phyloP scores from a whole-genome alignment of 106 monocot genomes.

The Acorus gramineus region DNA sequence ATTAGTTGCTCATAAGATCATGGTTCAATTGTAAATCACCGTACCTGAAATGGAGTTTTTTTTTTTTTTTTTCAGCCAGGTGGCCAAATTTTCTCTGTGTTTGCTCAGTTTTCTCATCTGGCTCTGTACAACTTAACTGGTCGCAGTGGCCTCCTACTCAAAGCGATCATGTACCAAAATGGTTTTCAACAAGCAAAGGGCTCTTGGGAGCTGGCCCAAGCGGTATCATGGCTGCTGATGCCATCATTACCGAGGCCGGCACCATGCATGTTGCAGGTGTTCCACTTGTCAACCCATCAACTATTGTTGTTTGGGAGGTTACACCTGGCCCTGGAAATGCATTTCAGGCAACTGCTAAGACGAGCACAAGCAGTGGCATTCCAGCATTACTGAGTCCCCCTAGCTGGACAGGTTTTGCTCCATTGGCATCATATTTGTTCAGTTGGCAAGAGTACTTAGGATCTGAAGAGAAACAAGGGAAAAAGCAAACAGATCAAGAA shows the following conservation, averaged over 20 bases:
- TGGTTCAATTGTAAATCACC: neutral
- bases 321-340: conserved; percentile 92
- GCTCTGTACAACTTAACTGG: conserved; percentile 97
- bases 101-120: conserved; percentile 97
- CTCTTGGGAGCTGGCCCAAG: conserved; percentile 93
- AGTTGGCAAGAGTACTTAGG: conserved; percentile 66
- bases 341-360: conserved; percentile 63
- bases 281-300: conserved; percentile 95
- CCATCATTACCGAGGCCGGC: conserved; percentile 91
- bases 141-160: conserved; percentile 74
- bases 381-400: conserved; percentile 69
- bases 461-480: conserved; percentile 69
- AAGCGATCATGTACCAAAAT: conserved; percentile 37
- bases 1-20: neutral
- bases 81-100: conserved; percentile 97
- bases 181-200: conserved; percentile 99
- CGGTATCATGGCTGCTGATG: conserved; percentile 99
- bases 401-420: conserved; percentile 72
- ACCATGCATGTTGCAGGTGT: conserved; percentile 93
- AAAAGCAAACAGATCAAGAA: conserved; percentile 55
- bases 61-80: conserved; percentile 48
- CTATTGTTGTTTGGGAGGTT: conserved; percentile 99
- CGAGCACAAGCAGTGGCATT: conserved; percentile 30
- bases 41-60: neutral
- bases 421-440: conserved; percentile 80